Conservation (phyloP, 495 filamentous ascomycete genomes). For the Neurospora discreta region DNA sequence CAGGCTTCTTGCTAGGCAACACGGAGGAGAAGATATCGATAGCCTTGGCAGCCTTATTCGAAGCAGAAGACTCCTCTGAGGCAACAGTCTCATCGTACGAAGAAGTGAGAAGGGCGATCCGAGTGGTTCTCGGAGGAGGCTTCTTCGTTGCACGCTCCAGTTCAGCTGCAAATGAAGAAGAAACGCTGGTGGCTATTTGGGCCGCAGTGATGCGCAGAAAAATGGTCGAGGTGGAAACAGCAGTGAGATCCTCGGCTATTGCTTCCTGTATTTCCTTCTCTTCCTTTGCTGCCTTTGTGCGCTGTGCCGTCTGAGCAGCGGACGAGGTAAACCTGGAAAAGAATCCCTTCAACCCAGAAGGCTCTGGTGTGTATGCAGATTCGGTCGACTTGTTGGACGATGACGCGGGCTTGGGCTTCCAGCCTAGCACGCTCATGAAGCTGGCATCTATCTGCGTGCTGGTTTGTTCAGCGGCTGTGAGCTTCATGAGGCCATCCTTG, state of each 20-base stretch:
- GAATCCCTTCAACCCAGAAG: conserved; percentile 59
- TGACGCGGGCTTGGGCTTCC: conserved; percentile 48
- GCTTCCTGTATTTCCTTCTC: conserved; percentile 43
- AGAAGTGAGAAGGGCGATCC: conserved; percentile 76
- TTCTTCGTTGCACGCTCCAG: conserved; percentile 97
- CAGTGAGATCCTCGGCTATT: conserved; percentile 57
- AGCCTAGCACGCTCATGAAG: conserved; percentile 82
- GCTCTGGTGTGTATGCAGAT: conserved; percentile 28
- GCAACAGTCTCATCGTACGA: conserved; percentile 75
- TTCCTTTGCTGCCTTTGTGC: conserved; percentile 37
- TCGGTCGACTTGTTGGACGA: conserved; percentile 27
- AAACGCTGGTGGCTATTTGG: conserved; percentile 60
- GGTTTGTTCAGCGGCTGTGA: conserved; percentile 60
- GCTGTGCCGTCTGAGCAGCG: conserved; percentile 26
- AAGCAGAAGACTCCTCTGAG: conserved; percentile 35
- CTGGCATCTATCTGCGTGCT: conserved; percentile 82
- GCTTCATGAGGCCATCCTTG: conserved; percentile 72
- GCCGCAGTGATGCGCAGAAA: conserved; percentile 84
- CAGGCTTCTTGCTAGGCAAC: conserved; percentile 66
- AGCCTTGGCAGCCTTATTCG: conserved; percentile 38
- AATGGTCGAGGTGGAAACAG: conserved; percentile 55
- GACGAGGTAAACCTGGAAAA: conserved; percentile 58
- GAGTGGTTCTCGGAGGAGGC: conserved; percentile 77
- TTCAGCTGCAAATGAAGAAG: conserved; percentile 59
- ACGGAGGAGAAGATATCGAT: conserved; percentile 81